These are phyloP conservation scores for Mortierella sp. DNA, from an alignment of 371 early-diverging fungal species.

Conservation along the genomic window DNA sequence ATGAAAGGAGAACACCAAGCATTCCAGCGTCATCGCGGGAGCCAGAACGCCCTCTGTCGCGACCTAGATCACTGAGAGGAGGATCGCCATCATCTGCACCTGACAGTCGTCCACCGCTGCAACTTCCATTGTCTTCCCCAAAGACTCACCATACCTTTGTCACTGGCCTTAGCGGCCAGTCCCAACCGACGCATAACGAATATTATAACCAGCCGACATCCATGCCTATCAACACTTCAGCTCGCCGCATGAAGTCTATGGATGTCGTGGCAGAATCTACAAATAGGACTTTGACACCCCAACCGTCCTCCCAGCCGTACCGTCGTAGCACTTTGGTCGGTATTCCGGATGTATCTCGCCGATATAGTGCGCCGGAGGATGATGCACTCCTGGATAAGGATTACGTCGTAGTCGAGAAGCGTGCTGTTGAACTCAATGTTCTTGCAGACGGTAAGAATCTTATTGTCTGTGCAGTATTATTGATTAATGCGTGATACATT, in stretches of 20 bases:
- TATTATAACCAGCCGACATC: constrained; percentile 18
- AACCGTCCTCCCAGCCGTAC: constrained; percentile 45
- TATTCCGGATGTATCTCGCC: constrained; percentile 46
- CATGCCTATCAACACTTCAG: constrained; percentile 19
- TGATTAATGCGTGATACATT: background rate
- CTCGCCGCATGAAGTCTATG: constrained; percentile 25
- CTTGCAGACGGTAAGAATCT: constrained; percentile 81
- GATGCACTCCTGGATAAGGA: constrained; percentile 75
- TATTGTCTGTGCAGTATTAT: background rate
- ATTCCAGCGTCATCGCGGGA: constrained; percentile 10
- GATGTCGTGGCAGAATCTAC: constrained; percentile 19
- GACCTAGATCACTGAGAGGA: constrained; percentile 33
- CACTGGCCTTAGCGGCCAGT: constrained; percentile 1
- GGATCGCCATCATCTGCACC: constrained; percentile 33
- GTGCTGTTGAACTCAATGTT: constrained; percentile 87
- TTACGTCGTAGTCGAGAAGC: constrained; percentile 89
- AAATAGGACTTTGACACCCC: constrained; percentile 18
- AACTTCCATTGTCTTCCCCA: constrained; percentile 44
- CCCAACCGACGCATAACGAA: constrained; percentile 12
- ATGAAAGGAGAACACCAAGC: constrained; percentile 18
- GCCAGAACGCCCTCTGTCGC: constrained; percentile 12
- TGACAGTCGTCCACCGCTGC: constrained; percentile 41
- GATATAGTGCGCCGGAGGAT: constrained; percentile 62
- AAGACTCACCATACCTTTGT: constrained; percentile 18
- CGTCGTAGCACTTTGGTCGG: constrained; percentile 41